These are phyloP conservation scores for Cicer bijugum DNA, from an alignment of 306 rosid species.

Conservation along the genomic window DNA sequence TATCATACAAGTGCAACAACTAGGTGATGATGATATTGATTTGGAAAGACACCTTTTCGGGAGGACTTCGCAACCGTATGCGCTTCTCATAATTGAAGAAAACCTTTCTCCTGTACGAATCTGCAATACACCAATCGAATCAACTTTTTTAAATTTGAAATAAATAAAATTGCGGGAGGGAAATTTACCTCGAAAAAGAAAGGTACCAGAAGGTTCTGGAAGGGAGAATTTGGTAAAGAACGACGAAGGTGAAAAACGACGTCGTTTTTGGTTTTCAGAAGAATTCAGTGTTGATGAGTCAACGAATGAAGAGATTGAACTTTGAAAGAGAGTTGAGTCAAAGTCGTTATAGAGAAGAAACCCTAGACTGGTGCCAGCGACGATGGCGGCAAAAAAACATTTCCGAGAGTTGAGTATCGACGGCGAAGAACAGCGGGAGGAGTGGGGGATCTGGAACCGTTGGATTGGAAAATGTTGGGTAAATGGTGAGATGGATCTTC, in stretches of 20 bases:
- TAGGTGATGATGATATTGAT: background rate
- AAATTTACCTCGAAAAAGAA: constrained; percentile 64
- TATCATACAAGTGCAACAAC: background rate
- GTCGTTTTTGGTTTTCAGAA: constrained; percentile 3
- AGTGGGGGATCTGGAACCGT: constrained; percentile 41
- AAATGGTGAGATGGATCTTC: constrained; percentile 54
- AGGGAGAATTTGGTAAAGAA: constrained; percentile 51
- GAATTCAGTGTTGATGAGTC: constrained; percentile 16
- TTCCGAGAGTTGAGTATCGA: constrained; percentile 31
- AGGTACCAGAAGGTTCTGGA: constrained; percentile 49
- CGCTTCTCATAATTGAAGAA: constrained; percentile 97
- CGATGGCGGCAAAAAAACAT: constrained; percentile 54
- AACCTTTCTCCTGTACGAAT: constrained; percentile 77
- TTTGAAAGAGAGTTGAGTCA: constrained; percentile 10
- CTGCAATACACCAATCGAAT: constrained; percentile 61
- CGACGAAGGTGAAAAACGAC: constrained; percentile 11
- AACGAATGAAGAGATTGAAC: constrained; percentile 33
- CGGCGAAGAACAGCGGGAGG: constrained; percentile 28
- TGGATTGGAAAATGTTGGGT: constrained; percentile 36
- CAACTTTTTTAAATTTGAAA: no score
- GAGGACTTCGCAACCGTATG: constrained; percentile 77
- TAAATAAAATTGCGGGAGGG: background rate
- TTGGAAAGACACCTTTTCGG: constrained; percentile 68
- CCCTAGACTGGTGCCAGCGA: constrained; percentile 58
- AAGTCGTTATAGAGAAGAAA: constrained; percentile 46